Base-by-base conservation (phyloP, 1,284 basidiomycete genomes). In the Cutaneotrichosporon cavernicola region DNA sequence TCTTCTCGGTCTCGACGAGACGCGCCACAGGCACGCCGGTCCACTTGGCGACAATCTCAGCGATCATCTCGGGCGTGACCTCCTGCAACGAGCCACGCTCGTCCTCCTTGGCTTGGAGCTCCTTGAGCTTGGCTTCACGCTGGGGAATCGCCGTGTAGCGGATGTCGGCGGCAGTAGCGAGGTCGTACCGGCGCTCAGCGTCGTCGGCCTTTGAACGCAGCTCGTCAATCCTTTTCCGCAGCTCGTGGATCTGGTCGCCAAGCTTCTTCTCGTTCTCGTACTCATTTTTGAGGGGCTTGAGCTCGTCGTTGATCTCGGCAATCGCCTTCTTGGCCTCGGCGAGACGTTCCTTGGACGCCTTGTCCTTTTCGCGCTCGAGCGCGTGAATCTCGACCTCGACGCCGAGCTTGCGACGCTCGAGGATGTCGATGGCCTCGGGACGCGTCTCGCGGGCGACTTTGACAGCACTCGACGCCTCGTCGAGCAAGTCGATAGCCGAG, bases 371-470 rank as follows among this genome's bases (percentile, higher is more conserved):
- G 67, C 92, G 86, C 80, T 97, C 90, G 58, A 98, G 84, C 9
- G 96, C 97, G 76, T 97, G 94, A 34, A 97, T 90, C 77, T 97
- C 96, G 46, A 99, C 90, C 78, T 98, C 91, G 56, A 99, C 85
- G 75, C 97, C 91, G 51, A 99, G 87, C 79, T 93, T 94, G 65
- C 86, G 86, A 38, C 94, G 88, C 77, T 97, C 92, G n/a, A 99
- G 85, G 72, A 90, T 89, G 81, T 99, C 96, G 73, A 99, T 92
- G 3, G 87, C 90, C 81, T 98, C 96, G 0, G 96, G 96, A 64
- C 91, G 87, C 0, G 95, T 98, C 81, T 98, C 96, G 43, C 92
- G 88, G 26, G 92, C 92, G 38, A 98, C 91, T 65, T 94, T 90
- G 56, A 96, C 94, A 26, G 76, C 75, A 55, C 76, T 88, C 86